Evolutionary conservation across 2,329 filamentous ascomycete species (phyloP).

Genomic region (Orbilia ellipsospora): DNA sequence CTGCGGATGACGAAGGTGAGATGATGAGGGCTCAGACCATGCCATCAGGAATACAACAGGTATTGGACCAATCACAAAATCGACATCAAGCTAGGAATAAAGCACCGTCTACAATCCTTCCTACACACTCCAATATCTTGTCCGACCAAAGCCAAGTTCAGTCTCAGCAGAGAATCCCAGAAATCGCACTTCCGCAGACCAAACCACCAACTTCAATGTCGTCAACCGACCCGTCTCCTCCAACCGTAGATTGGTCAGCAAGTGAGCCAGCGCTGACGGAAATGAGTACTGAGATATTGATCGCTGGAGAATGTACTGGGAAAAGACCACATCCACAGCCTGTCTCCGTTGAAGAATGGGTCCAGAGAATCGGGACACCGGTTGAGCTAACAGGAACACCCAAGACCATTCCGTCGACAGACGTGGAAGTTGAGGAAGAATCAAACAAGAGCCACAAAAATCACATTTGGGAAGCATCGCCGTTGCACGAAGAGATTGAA

Average conservation of each 20-base stretch:
- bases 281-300: slow-evolving; percentile 53
- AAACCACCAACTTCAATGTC: slow-evolving; percentile 1
- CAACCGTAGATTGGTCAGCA: slow-evolving; percentile 7
- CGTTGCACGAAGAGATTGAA: slow-evolving; percentile 28
- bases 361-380: slow-evolving; percentile 27
- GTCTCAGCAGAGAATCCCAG: neutral
- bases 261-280: slow-evolving; percentile 45
- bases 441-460: neutral
- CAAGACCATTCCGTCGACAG: slow-evolving; percentile 31
- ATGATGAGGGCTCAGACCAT: slow-evolving; percentile 20
- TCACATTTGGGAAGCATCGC: slow-evolving; percentile 23
- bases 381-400: slow-evolving; percentile 17
- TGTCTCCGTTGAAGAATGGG: slow-evolving; percentile 39
- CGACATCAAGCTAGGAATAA: slow-evolving; percentile 22
- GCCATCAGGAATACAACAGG: slow-evolving; percentile 1
- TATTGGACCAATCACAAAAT: neutral
- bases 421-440: slow-evolving; percentile 23
- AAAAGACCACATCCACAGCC: slow-evolving; percentile 42
- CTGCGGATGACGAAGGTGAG: slow-evolving; percentile 15
- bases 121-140: neutral
- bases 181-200: neutral
- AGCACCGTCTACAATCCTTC: neutral
- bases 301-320: slow-evolving; percentile 32
- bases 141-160: neutral
- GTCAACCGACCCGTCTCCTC: neutral